phyloP scores from a whole-genome alignment of 306 rosid species.

The Lablab purpureus region DNA sequence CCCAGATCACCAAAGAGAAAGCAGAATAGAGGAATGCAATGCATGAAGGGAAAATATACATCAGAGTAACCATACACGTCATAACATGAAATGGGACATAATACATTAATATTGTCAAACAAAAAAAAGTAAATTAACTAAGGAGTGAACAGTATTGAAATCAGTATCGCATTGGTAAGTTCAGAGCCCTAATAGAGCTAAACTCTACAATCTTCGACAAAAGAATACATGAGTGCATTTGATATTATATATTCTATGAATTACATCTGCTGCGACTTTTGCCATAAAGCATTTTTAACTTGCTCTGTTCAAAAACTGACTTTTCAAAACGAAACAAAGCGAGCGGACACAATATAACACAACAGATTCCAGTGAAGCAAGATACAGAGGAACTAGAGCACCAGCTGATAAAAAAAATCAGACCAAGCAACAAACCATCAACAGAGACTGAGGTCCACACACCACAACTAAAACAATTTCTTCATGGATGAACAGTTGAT shows the following conservation, averaged over 20 bases:
- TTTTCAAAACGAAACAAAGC: too few species aligned
- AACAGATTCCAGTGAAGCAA: too few species aligned
- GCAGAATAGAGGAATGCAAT: neutral
- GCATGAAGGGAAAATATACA: neutral
- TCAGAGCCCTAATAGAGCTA: neutral
- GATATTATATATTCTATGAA: neutral
- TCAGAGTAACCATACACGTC: neutral
- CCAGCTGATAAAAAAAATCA: neutral
- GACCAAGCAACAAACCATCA: neutral
- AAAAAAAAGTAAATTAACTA: neutral
- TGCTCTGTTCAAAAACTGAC: too few species aligned
- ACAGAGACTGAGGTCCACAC: neutral
- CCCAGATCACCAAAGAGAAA: conserved; percentile 10
- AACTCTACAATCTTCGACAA: neutral
- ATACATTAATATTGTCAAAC: conserved; percentile 1
- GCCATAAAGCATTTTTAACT: too few species aligned
- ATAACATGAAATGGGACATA: neutral
- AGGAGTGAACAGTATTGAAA: conserved; percentile 15
- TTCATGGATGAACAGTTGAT: neutral
- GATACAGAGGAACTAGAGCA: too few species aligned
- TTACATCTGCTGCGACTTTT: too few species aligned
- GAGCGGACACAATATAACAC: too few species aligned
- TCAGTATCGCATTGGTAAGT: neutral
- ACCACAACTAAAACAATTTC: neutral
- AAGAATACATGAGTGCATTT: neutral